phyloP scores from a whole-genome alignment of 1,139 yeast genomes.

The Hyphopichia khmerensis region DNA sequence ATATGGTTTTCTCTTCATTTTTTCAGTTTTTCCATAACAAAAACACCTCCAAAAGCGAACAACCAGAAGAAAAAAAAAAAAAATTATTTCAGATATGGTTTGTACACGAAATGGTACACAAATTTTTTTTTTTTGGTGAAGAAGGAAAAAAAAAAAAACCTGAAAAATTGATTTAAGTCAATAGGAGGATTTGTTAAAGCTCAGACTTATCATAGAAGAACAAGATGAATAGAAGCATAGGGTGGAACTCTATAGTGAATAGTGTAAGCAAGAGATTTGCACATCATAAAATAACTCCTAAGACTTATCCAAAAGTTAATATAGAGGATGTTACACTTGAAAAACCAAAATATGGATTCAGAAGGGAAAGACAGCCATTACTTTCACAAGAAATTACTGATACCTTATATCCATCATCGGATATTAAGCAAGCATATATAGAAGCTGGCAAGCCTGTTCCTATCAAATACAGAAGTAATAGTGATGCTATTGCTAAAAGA shows the following conservation, averaged over 20 bases:
- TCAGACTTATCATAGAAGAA: no score
- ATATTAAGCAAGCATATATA: slow-evolving; percentile 33
- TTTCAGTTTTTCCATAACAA: not conserved
- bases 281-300: slow-evolving; percentile 33
- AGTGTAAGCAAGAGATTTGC: slow-evolving; percentile 17
- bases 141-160: not conserved
- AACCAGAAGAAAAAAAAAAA: not conserved
- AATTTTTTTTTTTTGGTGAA: not conserved
- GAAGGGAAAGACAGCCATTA: slow-evolving; percentile 39
- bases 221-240: slow-evolving; percentile 4
- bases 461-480: slow-evolving; percentile 33
- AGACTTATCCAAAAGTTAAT: slow-evolving; percentile 41
- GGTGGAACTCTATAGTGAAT: slow-evolving; percentile 10
- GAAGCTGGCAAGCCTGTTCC: slow-evolving; percentile 46
- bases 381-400: slow-evolving; percentile 41
- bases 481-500: slow-evolving; percentile 39
- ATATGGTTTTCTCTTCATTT: not conserved
- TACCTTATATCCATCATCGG: slow-evolving; percentile 41
- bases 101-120: not conserved
- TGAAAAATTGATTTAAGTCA: not conserved
- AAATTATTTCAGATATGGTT: not conserved
- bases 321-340: slow-evolving; percentile 38
- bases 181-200: no score
- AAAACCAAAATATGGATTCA: slow-evolving; percentile 39
- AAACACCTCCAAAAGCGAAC: not conserved